phyloP scores from a whole-genome alignment of 371 early-diverging fungal genomes.

The Actinomucor elegans region DNA sequence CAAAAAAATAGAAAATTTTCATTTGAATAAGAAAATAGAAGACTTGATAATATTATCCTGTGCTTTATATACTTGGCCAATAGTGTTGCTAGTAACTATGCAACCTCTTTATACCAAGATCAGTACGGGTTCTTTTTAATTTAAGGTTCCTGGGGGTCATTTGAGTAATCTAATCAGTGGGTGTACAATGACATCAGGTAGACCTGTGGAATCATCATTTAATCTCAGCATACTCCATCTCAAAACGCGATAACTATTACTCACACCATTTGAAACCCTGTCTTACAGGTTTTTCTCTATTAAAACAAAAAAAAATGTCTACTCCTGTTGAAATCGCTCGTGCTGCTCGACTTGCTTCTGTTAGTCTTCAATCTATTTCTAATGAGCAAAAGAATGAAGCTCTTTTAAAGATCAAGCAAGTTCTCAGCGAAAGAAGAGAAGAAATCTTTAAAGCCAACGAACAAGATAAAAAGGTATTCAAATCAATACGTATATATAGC shows the following conservation, averaged over 20 bases:
- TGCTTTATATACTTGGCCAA: too few relatives aligned
- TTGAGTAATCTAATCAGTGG: too few relatives aligned
- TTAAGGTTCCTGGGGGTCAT: too few relatives aligned
- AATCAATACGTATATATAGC: too few relatives aligned
- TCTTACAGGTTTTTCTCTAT: not conserved
- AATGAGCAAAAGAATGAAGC: conserved; percentile 78
- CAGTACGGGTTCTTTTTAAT: too few relatives aligned
- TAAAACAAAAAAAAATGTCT: conserved; percentile 6
- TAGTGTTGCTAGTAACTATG: too few relatives aligned
- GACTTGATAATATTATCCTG: too few relatives aligned
- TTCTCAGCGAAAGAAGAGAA: conserved; percentile 66
- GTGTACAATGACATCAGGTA: conserved; percentile 9
- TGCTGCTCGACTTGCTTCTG: conserved; percentile 80
- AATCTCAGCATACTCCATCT: not conserved
- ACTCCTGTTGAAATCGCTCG: conserved; percentile 59
- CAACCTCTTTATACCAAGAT: too few relatives aligned
- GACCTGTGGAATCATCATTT: too few relatives aligned
- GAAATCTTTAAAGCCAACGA: conserved; percentile 82
- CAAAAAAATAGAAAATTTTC: too few relatives aligned
- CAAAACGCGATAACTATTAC: not conserved
- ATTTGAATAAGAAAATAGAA: too few relatives aligned
- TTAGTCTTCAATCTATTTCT: conserved; percentile 75
- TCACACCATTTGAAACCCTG: too few relatives aligned
- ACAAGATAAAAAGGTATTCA: conserved; percentile 74
- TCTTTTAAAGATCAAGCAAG: conserved; percentile 70